Percentiles rank a stretch among this genome's conserved stretches.
phyloP scores from a whole-genome alignment of 345 rosid genomes.

The Eucalyptus shirleyi region DNA sequence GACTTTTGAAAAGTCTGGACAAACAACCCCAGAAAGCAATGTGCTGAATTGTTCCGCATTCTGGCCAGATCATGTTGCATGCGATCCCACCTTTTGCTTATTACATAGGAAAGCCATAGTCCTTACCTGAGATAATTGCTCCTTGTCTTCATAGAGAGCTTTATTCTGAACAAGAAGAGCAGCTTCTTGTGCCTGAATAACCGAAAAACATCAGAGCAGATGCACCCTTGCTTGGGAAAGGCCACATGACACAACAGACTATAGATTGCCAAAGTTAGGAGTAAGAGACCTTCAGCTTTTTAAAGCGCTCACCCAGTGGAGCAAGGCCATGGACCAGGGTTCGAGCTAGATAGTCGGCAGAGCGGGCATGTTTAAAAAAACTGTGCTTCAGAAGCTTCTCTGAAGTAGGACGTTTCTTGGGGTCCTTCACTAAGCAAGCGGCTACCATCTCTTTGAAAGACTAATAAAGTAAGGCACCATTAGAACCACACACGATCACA shows the following conservation, averaged over 20 bases:
- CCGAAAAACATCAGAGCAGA: background rate
- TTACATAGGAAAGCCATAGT: background rate
- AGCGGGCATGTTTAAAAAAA: conserved; percentile 76
- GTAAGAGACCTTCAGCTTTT: conserved; percentile 55
- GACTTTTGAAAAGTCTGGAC: background rate
- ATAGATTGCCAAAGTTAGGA: background rate
- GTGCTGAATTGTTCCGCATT: background rate
- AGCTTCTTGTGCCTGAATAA: conserved; percentile 73
- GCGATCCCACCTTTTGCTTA: background rate
- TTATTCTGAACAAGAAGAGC: conserved; percentile 84
- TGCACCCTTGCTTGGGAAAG: background rate
- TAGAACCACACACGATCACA: background rate
- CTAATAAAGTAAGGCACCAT: conserved; percentile 8
- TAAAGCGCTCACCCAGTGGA: conserved; percentile 91
- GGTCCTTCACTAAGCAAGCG: conserved; percentile 97
- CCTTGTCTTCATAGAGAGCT: conserved; percentile 68
- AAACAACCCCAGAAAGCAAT: background rate
- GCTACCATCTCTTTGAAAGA: conserved; percentile 93
- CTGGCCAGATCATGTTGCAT: background rate
- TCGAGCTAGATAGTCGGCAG: conserved; percentile 46
- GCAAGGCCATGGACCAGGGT: conserved; percentile 62
- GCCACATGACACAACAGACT: background rate
- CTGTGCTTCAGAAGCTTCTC: conserved; percentile 90
- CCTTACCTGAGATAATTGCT: conserved; percentile 81
- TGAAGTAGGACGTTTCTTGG: conserved; percentile 90